Conservation (phyloP, 139 green algal genomes). For the Ettlia oleoabundans region DNA sequence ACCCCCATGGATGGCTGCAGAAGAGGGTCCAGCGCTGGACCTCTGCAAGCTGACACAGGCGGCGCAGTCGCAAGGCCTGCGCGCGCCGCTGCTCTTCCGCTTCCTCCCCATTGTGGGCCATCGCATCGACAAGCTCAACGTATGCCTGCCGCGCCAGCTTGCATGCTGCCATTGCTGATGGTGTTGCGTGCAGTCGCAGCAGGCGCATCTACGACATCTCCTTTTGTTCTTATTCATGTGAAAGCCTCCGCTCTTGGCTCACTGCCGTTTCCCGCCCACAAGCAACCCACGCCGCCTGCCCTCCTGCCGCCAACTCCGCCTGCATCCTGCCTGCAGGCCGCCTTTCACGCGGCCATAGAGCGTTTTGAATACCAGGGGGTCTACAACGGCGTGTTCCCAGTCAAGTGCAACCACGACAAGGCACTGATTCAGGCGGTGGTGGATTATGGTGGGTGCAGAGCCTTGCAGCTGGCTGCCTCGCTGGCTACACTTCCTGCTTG, state of each 20-base stretch:
- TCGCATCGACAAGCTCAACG: slow-evolving; percentile 47
- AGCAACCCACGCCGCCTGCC: background rate
- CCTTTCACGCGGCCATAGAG: slow-evolving; percentile 41
- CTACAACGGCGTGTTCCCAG: slow-evolving; percentile 68
- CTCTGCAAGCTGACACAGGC: slow-evolving; percentile 30
- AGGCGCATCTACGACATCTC: too few species aligned
- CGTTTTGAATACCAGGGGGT: slow-evolving; percentile 33
- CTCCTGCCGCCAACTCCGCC: background rate
- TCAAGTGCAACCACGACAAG: slow-evolving; percentile 74
- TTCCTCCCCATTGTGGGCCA: slow-evolving; percentile 57
- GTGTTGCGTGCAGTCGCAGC: too few species aligned
- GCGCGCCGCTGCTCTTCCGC: slow-evolving; percentile 54
- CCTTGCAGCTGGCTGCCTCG: background rate
- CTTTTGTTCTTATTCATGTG: too few species aligned
- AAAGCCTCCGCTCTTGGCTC: too few species aligned
- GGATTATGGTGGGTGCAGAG: slow-evolving; percentile 33
- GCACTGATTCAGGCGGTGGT: slow-evolving; percentile 60
- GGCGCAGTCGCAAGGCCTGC: slow-evolving; percentile 31
- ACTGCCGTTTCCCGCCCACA: too few species aligned
- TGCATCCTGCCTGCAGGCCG: slow-evolving; percentile 20
- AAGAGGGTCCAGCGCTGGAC: slow-evolving; percentile 33
- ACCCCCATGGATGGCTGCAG: slow-evolving; percentile 12
- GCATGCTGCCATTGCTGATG: too few species aligned
- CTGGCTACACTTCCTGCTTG: too few species aligned
- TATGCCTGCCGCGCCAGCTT: background rate